Base-by-base conservation (phyloP, 2,329 filamentous ascomycete species). In the Exophiala mesophila region DNA sequence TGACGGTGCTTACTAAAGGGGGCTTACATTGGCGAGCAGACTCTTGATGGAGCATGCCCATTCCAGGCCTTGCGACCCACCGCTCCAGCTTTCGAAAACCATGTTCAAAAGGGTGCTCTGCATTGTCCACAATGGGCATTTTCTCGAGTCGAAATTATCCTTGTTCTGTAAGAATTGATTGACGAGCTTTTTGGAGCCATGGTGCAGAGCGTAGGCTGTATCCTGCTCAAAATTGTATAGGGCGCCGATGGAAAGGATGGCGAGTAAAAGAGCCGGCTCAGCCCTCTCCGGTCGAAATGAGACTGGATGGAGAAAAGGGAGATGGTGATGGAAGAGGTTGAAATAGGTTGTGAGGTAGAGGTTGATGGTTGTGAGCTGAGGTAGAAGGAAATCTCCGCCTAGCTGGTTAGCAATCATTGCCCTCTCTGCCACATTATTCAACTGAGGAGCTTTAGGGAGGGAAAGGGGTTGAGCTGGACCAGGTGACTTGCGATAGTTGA, bases 41-140 rank as follows among this genome's bases (percentile, higher is more conserved):
- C 88, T 94, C 77, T 97, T 97, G 68, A 98, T 97, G 2, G 92
- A 97, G 66, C 90, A 97, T 24, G 92, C 89, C 92, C 92, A 98
- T 65, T 98, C 92, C 2, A 98, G 76, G 26, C 92, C 92, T 67
- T 96, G 97, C 24, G 92, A 85, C 60, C 97, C 92, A 58, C 92
- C 92, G 63, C 92, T 97, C 92, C 92, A 98, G 72, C 89, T 97
- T 41, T 92, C 88, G 63, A 98, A 97, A 54, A 96, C 83, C 92
- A 97, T 97, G 73, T 98, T 98, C 45, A 98, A 73, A 40, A 98
- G 72, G 3, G 89, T 94, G 63, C 87, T 88, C 64, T 98, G 92
- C 88, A 97, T 97, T 35, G 90, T 92, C 90, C 92, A 97, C 10
- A 98, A 69, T 3, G 92, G 92, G 59, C 90, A 97, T 65, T 96